Conservation (phyloP, 208 protist species). For the Crithidia fasciculata region DNA sequence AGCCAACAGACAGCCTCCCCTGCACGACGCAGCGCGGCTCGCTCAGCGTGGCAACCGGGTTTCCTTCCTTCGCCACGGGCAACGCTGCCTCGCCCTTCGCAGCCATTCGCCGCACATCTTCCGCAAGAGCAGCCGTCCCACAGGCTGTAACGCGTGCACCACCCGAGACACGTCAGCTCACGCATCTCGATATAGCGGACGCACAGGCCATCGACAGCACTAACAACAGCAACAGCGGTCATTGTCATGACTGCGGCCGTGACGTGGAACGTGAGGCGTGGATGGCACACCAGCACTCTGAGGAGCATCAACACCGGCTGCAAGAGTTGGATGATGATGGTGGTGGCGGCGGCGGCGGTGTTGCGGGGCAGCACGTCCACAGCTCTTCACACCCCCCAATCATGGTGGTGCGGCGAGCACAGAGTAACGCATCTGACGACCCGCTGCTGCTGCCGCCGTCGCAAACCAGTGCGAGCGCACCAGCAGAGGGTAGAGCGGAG, state of each 20-base stretch:
- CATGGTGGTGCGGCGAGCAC: background rate
- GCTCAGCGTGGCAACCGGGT: background rate
- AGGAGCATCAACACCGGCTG: slow-evolving; percentile 28
- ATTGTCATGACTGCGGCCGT: slow-evolving; percentile 5
- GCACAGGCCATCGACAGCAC: too few relatives aligned
- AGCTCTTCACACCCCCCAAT: background rate
- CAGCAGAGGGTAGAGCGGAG: background rate
- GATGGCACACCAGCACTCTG: slow-evolving; percentile 25
- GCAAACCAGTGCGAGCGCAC: background rate
- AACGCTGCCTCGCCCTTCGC: background rate
- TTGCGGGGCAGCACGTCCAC: background rate
- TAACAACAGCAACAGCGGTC: background rate
- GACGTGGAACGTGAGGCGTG: slow-evolving; percentile 9
- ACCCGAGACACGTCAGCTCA: too few relatives aligned
- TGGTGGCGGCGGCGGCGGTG: background rate
- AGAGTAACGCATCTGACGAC: too few relatives aligned
- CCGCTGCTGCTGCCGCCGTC: background rate
- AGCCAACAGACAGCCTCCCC: background rate
- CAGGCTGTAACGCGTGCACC: background rate
- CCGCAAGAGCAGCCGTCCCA: background rate
- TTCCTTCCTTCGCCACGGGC: background rate
- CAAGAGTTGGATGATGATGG: background rate
- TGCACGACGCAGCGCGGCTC: slow-evolving; percentile 15
- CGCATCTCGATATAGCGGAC: too few relatives aligned
- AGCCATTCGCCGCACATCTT: background rate